These are phyloP conservation scores for Pseudogymnoascus sp. DNA, from an alignment of 2,329 filamentous ascomycete species.

Conservation along the genomic window DNA sequence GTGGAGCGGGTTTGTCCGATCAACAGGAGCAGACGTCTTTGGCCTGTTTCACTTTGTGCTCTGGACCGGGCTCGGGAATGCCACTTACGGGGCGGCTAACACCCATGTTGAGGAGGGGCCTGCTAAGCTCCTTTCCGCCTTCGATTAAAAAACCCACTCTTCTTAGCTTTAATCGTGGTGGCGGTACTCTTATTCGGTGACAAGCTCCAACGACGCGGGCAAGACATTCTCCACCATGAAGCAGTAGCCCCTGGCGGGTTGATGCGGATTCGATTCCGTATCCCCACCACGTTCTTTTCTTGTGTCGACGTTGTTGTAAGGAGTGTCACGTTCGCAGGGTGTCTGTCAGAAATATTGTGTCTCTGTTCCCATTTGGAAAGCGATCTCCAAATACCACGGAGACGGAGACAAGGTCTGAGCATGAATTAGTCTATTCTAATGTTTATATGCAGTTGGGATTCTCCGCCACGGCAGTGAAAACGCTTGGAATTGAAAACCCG, in stretches of 20 bases:
- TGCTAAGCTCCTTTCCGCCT: conserved; percentile 3
- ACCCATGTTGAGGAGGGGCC: not conserved
- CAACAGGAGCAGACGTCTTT: not conserved
- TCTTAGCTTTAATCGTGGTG: not conserved
- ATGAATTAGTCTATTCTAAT: conserved; percentile 5
- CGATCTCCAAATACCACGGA: conserved; percentile 3
- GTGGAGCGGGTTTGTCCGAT: not conserved
- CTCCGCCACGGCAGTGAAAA: not conserved
- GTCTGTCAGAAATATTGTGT: conserved; percentile 6
- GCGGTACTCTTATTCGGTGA: not conserved
- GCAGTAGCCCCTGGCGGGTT: not conserved
- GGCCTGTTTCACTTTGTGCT: not conserved
- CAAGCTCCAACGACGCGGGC: not conserved
- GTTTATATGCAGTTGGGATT: conserved; percentile 2
- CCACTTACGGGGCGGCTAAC: not conserved
- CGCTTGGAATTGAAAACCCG: not conserved
- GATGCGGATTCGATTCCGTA: conserved; percentile 1
- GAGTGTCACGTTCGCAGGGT: not conserved
- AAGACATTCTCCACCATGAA: not conserved
- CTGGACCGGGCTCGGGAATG: not conserved
- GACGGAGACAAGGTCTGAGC: not conserved
- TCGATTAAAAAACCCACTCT: not conserved
- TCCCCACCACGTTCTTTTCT: conserved; percentile 2
- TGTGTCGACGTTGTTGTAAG: not conserved
- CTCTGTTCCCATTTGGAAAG: not conserved